Percentiles rank a stretch among this genome's conserved stretches.
These are phyloP conservation scores for Gastrolobium villosum DNA, from an alignment of 306 rosid species.

Conservation along the genomic window DNA sequence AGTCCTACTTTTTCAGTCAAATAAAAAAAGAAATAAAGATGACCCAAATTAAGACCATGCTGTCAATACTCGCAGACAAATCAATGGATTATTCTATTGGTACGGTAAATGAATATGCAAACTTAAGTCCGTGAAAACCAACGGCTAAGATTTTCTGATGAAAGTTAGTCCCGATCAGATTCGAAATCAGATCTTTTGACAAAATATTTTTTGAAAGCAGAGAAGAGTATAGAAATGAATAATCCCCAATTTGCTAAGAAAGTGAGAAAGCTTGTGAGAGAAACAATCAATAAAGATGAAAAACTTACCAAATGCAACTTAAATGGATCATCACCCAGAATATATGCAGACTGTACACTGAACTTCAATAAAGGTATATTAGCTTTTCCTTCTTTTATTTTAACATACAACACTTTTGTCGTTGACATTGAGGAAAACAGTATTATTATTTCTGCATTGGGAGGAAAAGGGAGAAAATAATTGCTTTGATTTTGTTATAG, in stretches of 20 bases:
- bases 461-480: neutral
- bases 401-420: slow-evolving; percentile 33
- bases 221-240: slow-evolving; percentile 27
- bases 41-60: slow-evolving; percentile 4
- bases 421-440: slow-evolving; percentile 41
- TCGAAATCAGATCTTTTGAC: slow-evolving; percentile 47
- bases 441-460: slow-evolving; percentile 38
- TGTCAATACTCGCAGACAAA: neutral
- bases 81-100: neutral
- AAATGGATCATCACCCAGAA: slow-evolving; percentile 43
- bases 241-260: slow-evolving; percentile 36
- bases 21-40: neutral
- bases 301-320: slow-evolving; percentile 45
- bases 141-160: slow-evolving; percentile 43
- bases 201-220: neutral
- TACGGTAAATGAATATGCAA: neutral
- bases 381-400: slow-evolving; percentile 46
- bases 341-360: slow-evolving; percentile 32
- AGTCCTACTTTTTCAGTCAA: slow-evolving; percentile 10
- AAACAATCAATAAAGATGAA: neutral
- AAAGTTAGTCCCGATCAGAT: slow-evolving; percentile 34
- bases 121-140: slow-evolving; percentile 32
- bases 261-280: slow-evolving; percentile 15
- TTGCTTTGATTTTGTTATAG: slow-evolving; percentile 26
- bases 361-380: slow-evolving; percentile 46